Evolutionary conservation across 768 basidiomycete species (phyloP), one percentile per base, ranked within the genome.

Genomic region (Fomitopsis serialis): DNA sequence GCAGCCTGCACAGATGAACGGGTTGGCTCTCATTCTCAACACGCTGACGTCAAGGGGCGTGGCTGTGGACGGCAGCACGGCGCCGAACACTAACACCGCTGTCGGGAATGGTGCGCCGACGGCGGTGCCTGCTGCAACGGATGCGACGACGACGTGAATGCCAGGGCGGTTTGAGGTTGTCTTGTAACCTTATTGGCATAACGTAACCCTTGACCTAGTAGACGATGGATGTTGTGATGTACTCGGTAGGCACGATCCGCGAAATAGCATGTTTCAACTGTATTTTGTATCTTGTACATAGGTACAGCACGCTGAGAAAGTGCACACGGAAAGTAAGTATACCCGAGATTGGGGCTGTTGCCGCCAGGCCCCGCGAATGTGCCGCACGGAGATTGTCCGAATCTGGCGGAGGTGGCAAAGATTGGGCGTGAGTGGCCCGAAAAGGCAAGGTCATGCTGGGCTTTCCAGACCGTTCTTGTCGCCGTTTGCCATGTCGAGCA

Each of bases 1-100:
- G 51, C 85, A 89, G 66, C 75, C 81, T 17, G 72, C 79, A n/a
- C 89, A 92, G 62, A 85, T 87, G 82, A 87, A 77, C 63, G 87
- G 87, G 13, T 61, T 90, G 58, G 86, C 86, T 19, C 71, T 84
- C 57, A 72, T 91, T 11, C 67, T 91, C 56, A 89, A 87, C 66
- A 81, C 84, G 2, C 66, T 90, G 57, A 83, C 87, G 75, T 76
- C 80, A 24, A 75, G 78, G 58, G 65, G 70, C 40, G 58, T 60
- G 35, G 59, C 54, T 43, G 56, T 58, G 36, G 47, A 60, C 36
- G 50, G 59, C 37, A 45, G 13, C 12, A 12, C 55, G 35, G 8
- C 25, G 6, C 32, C 50, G 45, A 29, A 42, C n/a, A 19, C 45
- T 13, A 45, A 34, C 13, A 17, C 48, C 42, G 42, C 23, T 42